Base-by-base conservation (phyloP, 106 monocot genomes). In the Vanilla planifolia region DNA sequence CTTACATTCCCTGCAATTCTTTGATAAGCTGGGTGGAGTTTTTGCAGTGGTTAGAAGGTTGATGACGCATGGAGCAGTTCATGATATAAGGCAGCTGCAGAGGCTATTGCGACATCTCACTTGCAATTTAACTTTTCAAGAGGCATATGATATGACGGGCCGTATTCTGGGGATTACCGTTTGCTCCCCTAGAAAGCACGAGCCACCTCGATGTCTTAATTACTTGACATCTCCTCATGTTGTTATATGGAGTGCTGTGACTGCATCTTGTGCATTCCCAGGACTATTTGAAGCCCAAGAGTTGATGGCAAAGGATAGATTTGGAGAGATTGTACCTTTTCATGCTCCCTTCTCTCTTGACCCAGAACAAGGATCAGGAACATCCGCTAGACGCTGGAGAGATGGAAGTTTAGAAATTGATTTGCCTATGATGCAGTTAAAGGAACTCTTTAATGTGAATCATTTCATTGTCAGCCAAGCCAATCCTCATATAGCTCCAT, bases 381-480 rank as follows among this genome's bases (percentile, higher is more conserved):
- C 44, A 33, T 75, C 77, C 41, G 55, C 77, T 37, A 73, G 92
- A 2, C 70, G 82, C 3, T 98, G 98, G 98, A 81, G 98, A 60
- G 98, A 98, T 69, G 98, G 98, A 19, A 98, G 84, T 47, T 77
- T 98, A 71, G 98, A 98, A 67, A 98, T 84, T 66, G 98, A 98
- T 62, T 66, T 98, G 69, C 98, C 98, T 6, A 92, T 92, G 57
- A 82, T 82, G 48, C 98, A 92, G 35, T 67, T 98, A 61, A 92
- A 92, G 72, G 98, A 98, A 43, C 61, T 98, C 19, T 98, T 98
- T 61, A 98, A 88, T 73, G 92, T 92, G 16, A 98, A 98, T 40
- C 98, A 98, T 74, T 98, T 98, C 60, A 98, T 98, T 28, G 98
- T 92, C 35, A 92, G 92, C 76, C 98, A 98, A 64, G 92, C 92